These are phyloP conservation scores for Earliella scabrosa DNA, from an alignment of 1,284 basidiomycete species.

Conservation along the genomic window DNA sequence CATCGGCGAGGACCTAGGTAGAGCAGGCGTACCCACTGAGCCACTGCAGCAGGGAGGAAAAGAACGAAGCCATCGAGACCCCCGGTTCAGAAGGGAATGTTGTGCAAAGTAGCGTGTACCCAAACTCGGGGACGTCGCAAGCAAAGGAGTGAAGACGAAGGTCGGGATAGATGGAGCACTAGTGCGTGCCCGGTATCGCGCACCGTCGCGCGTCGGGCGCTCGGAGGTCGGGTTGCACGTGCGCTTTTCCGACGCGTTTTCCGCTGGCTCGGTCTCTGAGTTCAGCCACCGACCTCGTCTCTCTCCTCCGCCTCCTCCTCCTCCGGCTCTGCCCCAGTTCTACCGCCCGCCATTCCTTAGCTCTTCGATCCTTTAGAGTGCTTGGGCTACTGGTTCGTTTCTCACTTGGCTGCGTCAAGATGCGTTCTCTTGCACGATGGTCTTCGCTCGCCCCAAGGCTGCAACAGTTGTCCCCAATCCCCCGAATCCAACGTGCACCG, in stretches of 20 bases:
- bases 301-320: too few species aligned
- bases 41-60: conserved; percentile 73
- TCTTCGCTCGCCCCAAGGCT: neutral
- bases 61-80: conserved; percentile 60
- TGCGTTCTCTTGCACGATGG: conserved; percentile 1
- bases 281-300: too few species aligned
- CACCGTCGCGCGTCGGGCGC: neutral
- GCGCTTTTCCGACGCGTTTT: too few species aligned
- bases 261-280: too few species aligned
- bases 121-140: neutral
- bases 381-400: too few species aligned
- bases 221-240: too few species aligned
- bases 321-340: too few species aligned
- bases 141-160: neutral
- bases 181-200: neutral
- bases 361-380: too few species aligned
- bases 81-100: neutral
- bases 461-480: neutral
- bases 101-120: neutral
- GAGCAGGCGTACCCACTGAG: conserved; percentile 54
- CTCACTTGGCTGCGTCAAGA: neutral
- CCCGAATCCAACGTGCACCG: neutral
- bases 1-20: neutral
- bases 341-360: too few species aligned
- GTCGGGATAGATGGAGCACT: too few species aligned